A percentile compares a stretch with the other conserved stretches of the same genome.
Evolutionary conservation across 2,329 filamentous ascomycete species (phyloP).

Genomic region (Nemania bipapillata): DNA sequence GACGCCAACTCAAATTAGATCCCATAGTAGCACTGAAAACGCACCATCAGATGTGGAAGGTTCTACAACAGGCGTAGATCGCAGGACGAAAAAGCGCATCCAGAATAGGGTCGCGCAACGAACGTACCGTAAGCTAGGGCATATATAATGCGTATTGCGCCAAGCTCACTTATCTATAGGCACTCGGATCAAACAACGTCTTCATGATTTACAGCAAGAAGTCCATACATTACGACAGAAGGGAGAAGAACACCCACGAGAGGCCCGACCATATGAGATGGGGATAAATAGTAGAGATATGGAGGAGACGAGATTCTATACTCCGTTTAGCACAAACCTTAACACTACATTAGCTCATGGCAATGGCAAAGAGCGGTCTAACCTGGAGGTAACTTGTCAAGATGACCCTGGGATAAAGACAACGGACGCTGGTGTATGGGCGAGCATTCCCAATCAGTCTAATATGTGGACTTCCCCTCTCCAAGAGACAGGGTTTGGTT

Average conservation of each 20-base stretch:
- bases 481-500: neutral
- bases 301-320: neutral
- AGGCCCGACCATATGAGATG: neutral
- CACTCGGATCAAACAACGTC: conserved; percentile 29
- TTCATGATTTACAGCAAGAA: conserved; percentile 32
- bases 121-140: conserved; percentile 25
- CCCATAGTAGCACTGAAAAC: neutral
- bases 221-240: conserved; percentile 25
- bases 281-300: conserved; percentile 9
- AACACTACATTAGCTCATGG: neutral
- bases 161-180: conserved; percentile 21
- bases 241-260: conserved; percentile 20
- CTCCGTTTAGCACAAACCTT: neutral
- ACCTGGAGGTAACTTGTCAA: conserved; percentile 3
- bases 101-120: conserved; percentile 31
- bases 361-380: neutral
- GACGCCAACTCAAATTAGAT: neutral
- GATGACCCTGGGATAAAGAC: conserved; percentile 6
- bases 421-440: conserved; percentile 2
- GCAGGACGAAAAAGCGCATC: conserved; percentile 30
- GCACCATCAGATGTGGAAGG: conserved; percentile 11
- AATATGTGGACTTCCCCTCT: conserved; percentile 14
- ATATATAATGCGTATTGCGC: neutral
- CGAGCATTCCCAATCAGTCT: conserved; percentile 9
- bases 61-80: conserved; percentile 20